Conservation (phyloP, 192 early-diverging fungal genomes). For the Chytriomyces sp. region DNA sequence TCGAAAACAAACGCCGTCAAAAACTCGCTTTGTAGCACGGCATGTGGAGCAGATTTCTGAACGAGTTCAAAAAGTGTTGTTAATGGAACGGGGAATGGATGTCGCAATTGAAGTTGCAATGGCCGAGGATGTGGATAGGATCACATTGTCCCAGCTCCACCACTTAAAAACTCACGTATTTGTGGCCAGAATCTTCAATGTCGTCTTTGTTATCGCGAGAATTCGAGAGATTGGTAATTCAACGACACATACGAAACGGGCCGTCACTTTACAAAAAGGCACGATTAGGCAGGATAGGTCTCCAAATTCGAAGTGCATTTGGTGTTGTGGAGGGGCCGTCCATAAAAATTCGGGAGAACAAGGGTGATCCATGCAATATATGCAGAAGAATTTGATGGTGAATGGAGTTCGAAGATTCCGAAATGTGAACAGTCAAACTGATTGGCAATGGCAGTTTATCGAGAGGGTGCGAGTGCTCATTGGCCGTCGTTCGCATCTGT, state of each 20-base stretch:
- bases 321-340: conserved; percentile 56
- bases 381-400: conserved; percentile 65
- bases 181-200: conserved; percentile 68
- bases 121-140: conserved; percentile 11
- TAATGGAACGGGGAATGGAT: background rate
- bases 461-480: no score
- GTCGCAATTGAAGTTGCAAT: conserved; percentile 39
- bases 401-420: conserved; percentile 58
- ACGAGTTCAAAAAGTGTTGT: conserved; percentile 8
- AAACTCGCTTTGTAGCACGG: no score
- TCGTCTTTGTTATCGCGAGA: conserved; percentile 45
- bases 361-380: conserved; percentile 82
- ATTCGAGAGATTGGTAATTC: conserved; percentile 60
- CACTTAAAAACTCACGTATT: conserved; percentile 72
- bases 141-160: conserved; percentile 67
- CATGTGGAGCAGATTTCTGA: conserved; percentile 68
- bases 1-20: no score
- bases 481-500: conserved; percentile 71
- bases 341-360: conserved; percentile 80
- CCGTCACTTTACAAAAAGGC: conserved; percentile 82
- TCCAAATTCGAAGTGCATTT: conserved; percentile 59
- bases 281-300: conserved; percentile 82
- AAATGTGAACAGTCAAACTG: conserved; percentile 55
- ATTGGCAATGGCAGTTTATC: conserved; percentile 82
- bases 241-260: conserved; percentile 93